phyloP scores from a whole-genome alignment of 78 protist genomes.

The Emiliania huxleyi region DNA sequence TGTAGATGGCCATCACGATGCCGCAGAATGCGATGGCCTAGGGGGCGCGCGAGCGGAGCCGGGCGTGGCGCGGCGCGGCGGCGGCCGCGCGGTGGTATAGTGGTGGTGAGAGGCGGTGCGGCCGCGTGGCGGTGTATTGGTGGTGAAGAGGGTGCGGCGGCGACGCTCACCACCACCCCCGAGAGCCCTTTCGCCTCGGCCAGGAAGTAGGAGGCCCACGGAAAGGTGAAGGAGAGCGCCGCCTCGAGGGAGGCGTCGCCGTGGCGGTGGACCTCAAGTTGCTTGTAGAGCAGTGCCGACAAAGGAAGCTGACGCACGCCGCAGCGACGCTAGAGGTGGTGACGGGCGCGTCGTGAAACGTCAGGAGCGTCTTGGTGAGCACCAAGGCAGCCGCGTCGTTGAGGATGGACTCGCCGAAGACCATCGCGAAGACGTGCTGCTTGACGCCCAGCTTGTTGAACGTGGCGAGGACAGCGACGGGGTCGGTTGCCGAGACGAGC shows the following conservation, averaged over 20 bases:
- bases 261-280: neutral
- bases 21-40: neutral
- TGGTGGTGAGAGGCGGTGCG: no score
- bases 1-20: neutral
- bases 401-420: constrained; percentile 58
- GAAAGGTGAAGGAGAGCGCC: neutral
- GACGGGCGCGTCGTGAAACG: neutral
- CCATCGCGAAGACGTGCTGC: constrained; percentile 22
- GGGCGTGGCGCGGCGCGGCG: no score
- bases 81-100: no score
- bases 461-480: constrained; percentile 53
- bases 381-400: constrained; percentile 56
- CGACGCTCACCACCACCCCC: neutral
- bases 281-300: neutral
- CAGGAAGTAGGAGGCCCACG: neutral
- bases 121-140: no score
- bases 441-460: constrained; percentile 43
- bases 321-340: neutral
- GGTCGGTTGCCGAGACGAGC: constrained; percentile 45
- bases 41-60: no score
- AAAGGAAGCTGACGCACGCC: neutral
- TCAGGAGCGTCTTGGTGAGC: neutral
- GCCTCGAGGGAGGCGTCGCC: neutral
- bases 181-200: neutral
- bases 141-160: no score